Conservation (phyloP, 176 grass and related monocot genomes). For the Puccinellia tenuiflora region DNA sequence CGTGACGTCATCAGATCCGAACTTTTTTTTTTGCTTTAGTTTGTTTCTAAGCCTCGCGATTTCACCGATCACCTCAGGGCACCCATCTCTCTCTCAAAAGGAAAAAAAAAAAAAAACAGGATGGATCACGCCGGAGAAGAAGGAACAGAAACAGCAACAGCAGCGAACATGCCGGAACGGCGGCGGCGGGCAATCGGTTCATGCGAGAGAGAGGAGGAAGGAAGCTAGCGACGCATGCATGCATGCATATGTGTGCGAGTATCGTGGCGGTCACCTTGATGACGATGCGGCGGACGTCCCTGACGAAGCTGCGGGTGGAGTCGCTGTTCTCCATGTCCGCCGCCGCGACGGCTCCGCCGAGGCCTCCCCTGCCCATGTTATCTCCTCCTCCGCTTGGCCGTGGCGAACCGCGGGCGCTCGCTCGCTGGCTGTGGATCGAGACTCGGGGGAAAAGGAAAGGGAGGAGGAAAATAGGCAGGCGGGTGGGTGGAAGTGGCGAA, state of each 20-base stretch:
- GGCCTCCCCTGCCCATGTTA: conserved; percentile 47
- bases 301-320: conserved; percentile 53
- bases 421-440: background rate
- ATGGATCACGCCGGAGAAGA: background rate
- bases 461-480: background rate
- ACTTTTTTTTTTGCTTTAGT: no score
- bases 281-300: conserved; percentile 67
- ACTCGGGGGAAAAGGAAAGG: background rate
- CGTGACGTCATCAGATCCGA: background rate
- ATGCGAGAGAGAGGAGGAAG: background rate
- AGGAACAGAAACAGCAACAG: background rate
- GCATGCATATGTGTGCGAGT: background rate
- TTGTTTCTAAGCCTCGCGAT: background rate
- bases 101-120: background rate
- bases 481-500: conserved; percentile 18
- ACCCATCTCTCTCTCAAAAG: background rate
- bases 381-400: background rate
- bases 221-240: background rate
- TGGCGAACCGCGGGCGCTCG: background rate
- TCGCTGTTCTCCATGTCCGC: conserved; percentile 57
- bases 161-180: background rate
- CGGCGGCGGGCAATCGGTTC: background rate
- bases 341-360: conserved; percentile 20
- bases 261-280: conserved; percentile 49
- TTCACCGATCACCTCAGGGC: background rate